Percentiles rank a stretch among this genome's conserved stretches.
Evolutionary conservation across 1,284 basidiomycete species (phyloP).

Genomic region (Marasmius sp.): DNA sequence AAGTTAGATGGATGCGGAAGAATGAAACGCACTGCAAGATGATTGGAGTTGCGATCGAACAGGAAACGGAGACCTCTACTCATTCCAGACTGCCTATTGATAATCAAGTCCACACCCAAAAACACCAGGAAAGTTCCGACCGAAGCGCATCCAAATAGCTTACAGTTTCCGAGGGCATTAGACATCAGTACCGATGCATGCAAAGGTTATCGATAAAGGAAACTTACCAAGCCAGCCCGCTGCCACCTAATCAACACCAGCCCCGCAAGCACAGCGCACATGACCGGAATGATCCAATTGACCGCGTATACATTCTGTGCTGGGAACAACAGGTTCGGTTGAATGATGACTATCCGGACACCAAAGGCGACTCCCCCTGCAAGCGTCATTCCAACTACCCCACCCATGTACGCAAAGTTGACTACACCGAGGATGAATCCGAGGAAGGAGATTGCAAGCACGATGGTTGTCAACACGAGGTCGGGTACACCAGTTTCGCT

Average conservation of each 20-base stretch:
- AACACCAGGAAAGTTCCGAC: conserved; percentile 58
- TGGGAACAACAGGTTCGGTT: conserved; percentile 46
- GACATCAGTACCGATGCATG: neutral
- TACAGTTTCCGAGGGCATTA: conserved; percentile 8
- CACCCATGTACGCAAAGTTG: conserved; percentile 45
- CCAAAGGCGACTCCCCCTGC: conserved; percentile 58
- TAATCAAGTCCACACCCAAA: conserved; percentile 54
- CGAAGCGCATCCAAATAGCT: conserved; percentile 53
- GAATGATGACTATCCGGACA: conserved; percentile 52
- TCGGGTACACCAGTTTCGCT: conserved; percentile 50
- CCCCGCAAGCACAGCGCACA: conserved; percentile 42
- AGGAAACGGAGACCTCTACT: conserved; percentile 61
- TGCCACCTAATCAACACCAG: conserved; percentile 43
- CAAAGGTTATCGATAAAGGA: neutral
- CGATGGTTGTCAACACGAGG: conserved; percentile 45
- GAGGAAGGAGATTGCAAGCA: conserved; percentile 46
- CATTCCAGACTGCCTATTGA: conserved; percentile 60
- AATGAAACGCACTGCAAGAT: conserved; percentile 46
- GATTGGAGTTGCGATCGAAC: conserved; percentile 59
- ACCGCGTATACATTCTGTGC: conserved; percentile 33
- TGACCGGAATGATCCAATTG: conserved; percentile 53
- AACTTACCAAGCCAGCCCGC: conserved; percentile 53
- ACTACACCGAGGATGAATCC: conserved; percentile 55
- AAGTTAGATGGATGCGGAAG: neutral
- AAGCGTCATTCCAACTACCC: conserved; percentile 44